Evolutionary conservation across 805 yeast species (phyloP).

Genomic region (Candida succiphila): DNA sequence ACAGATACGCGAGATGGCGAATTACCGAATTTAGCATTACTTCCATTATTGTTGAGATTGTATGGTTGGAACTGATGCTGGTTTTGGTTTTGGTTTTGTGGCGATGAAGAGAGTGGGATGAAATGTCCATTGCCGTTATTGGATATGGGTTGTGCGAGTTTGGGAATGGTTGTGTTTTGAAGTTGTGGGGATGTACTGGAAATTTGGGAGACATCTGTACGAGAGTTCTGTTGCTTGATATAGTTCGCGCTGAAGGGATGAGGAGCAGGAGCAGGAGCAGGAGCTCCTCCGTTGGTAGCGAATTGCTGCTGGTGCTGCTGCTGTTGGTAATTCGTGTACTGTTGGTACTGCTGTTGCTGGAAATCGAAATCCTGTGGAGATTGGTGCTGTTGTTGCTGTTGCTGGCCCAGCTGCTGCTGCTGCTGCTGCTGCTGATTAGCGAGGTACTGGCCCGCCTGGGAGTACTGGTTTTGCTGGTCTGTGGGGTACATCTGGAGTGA

Average conservation of each 20-base stretch:
- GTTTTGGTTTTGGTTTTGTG: constrained; percentile 10
- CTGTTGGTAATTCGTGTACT: constrained; percentile 22
- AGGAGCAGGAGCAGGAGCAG: constrained; percentile 5
- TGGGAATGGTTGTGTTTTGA: constrained; percentile 12
- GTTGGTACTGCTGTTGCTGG: constrained; percentile 23
- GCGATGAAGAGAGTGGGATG: no score
- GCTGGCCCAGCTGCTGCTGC: constrained; percentile 5
- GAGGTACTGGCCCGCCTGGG: background rate
- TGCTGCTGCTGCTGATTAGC: background rate
- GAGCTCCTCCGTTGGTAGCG: constrained; percentile 8
- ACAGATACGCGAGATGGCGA: constrained; percentile 7
- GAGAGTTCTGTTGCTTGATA: constrained; percentile 13
- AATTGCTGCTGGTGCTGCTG: constrained; percentile 14
- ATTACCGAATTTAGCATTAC: background rate
- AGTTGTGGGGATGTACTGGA: constrained; percentile 5
- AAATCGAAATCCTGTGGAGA: constrained; percentile 20
- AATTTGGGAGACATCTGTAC: constrained; percentile 10
- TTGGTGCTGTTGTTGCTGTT: constrained; percentile 8
- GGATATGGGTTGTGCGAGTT: constrained; percentile 13
- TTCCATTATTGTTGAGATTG: constrained; percentile 5
- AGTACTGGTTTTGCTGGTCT: background rate
- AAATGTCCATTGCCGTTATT: constrained; percentile 1
- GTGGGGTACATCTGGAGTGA: background rate
- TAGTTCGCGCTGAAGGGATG: constrained; percentile 10
- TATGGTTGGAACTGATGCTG: constrained; percentile 2